phyloP scores from a whole-genome alignment of 345 rosid species.

The Adansonia digitata region DNA sequence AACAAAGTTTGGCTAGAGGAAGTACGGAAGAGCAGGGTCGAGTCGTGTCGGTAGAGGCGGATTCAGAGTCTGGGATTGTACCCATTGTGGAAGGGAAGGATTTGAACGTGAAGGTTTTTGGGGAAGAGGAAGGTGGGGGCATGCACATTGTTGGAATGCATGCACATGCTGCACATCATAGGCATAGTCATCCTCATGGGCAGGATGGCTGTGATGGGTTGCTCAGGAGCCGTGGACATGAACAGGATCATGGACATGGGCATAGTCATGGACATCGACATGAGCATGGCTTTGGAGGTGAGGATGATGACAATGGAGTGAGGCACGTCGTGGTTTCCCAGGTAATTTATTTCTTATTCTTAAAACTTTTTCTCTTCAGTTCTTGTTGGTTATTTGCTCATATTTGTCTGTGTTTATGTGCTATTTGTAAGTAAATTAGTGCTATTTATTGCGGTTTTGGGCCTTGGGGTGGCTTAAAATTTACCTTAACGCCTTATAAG shows the following conservation, averaged over 20 bases:
- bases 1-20: slow-evolving; percentile 47
- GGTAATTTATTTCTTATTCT: slow-evolving; percentile 30
- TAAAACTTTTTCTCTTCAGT: neutral
- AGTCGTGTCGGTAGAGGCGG: slow-evolving; percentile 37
- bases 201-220: slow-evolving; percentile 50
- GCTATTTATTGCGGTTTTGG: neutral
- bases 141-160: slow-evolving; percentile 92
- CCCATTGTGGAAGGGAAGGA: slow-evolving; percentile 29
- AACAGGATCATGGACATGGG: slow-evolving; percentile 17
- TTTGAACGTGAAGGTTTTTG: slow-evolving; percentile 49
- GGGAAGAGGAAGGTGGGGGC: slow-evolving; percentile 75
- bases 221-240: slow-evolving; percentile 14
- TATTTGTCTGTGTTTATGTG: neutral
- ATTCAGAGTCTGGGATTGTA: slow-evolving; percentile 37
- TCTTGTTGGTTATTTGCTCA: neutral
- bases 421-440: neutral
- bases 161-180: slow-evolving; percentile 85
- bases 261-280: slow-evolving; percentile 17
- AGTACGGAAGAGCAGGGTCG: slow-evolving; percentile 33
- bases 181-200: slow-evolving; percentile 66
- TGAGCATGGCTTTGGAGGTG: slow-evolving; percentile 33
- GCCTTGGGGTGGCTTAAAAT: neutral
- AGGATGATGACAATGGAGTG: slow-evolving; percentile 46
- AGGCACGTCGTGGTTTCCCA: slow-evolving; percentile 94
- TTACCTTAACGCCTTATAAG: neutral